Conservation (phyloP, 192 early-diverging fungal genomes). For the Backusella macrospora region DNA sequence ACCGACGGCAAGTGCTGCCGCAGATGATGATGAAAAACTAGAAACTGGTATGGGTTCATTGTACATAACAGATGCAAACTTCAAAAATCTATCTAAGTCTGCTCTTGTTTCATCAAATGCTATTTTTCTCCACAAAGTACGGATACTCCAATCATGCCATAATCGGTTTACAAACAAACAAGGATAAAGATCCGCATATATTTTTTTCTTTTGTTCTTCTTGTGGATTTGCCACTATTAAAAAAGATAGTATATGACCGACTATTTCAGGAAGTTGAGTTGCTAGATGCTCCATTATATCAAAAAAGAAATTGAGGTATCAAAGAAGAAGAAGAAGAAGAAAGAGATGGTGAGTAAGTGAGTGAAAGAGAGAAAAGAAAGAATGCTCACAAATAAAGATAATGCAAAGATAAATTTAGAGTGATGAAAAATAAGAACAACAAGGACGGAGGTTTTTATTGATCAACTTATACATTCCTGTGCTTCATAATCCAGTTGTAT, state of each 20-base stretch:
- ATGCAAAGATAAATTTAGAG: background rate
- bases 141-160: conserved; percentile 35
- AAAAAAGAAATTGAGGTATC: background rate
- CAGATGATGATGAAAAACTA: background rate
- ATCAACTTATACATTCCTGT: conserved; percentile 17
- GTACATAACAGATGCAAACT: conserved; percentile 26
- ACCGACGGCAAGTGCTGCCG: background rate
- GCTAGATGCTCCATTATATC: conserved; percentile 12
- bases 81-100: conserved; percentile 19
- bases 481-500: conserved; percentile 4
- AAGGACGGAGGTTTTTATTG: conserved; percentile 11
- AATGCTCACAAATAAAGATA: background rate
- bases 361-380: conserved; percentile 9
- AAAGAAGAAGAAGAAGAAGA: conserved; percentile 5
- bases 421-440: background rate
- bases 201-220: background rate
- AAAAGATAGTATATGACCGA: conserved; percentile 19
- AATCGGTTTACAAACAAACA: conserved; percentile 36
- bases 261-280: conserved; percentile 17
- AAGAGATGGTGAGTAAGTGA: background rate
- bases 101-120: conserved; percentile 36
- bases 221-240: background rate
- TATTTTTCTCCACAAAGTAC: conserved; percentile 36
- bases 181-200: conserved; percentile 21
- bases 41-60: background rate